Evolutionary conservation across 495 filamentous ascomycete species (phyloP), one percentile per base, ranked within the genome.

Genomic region (Penicillium simplicissimum): DNA sequence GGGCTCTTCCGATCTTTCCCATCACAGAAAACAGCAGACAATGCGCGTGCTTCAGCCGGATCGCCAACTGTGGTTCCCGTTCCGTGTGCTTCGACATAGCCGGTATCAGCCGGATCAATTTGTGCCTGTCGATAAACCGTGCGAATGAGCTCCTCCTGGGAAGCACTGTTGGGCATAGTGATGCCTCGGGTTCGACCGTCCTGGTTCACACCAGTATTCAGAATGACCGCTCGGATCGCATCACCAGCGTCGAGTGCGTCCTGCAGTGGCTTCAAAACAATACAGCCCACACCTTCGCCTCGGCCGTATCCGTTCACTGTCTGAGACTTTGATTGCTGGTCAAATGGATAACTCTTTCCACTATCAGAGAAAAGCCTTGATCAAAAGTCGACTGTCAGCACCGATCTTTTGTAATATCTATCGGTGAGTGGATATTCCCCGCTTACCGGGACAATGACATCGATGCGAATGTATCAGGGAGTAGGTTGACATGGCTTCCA

Each of bases 161-260:
- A 74, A 21, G 61, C 55, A 40, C 64, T 60, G 52, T 69, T 80
- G 1, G 79, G 78, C 62, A 73, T 64, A 1, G 75, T 69, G 38
- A 81, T 78, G 10, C 76, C 75, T 40, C 52, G 33, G n/a, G 80
- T 82, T 9, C 69, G 69, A 8, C 80, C 82, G 35, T 85, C 84
- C 67, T 88, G 85, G 56, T 87, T 90, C 37, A 85, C 68, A 0
- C 80, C 74, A 23, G 67, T 77, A 31, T 69, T 75, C 11, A 71
- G 64, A 55, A 84, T 76, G 1, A 82, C 69, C 10, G 76, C 78
- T 14, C 76, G 69, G 35, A 84, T 77, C 1, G 69, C 61, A 55
- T 83, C 78, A 9, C 71, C 70, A 15, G 78, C 79, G 19, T 58
- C 62, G 5, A 78, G 49, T 0, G 81, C 81, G 34, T 72, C 68